phyloP scores from a whole-genome alignment of 768 basidiomycete species.

The Suillus decipiens region DNA sequence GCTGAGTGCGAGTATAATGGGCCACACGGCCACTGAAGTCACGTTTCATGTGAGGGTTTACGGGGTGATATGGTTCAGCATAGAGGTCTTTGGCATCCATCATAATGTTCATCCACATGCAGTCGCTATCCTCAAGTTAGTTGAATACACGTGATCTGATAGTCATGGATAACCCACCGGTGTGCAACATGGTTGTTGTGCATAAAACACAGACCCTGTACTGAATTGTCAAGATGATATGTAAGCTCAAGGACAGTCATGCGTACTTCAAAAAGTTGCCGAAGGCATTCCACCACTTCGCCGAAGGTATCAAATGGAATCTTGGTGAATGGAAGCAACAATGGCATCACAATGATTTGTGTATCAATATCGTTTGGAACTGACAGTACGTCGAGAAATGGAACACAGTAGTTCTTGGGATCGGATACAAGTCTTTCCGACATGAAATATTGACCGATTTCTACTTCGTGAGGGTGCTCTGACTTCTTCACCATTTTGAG shows the following conservation, averaged over 20 bases:
- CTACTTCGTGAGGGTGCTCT: conserved; percentile 29
- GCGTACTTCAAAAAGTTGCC: conserved; percentile 34
- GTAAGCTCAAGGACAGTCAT: not conserved
- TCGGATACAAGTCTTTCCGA: not conserved
- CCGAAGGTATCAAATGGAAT: conserved; percentile 34
- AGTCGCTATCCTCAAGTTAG: conserved; percentile 17
- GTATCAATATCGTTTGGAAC: conserved; percentile 15
- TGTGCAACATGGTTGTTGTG: conserved; percentile 18
- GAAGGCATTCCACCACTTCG: conserved; percentile 35
- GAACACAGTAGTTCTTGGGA: conserved; percentile 37
- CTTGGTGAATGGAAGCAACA: conserved; percentile 28
- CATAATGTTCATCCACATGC: conserved; percentile 34
- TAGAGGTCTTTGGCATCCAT: conserved; percentile 29
- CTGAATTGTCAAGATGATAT: not conserved
- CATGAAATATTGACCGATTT: conserved; percentile 29
- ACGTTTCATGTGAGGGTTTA: conserved; percentile 9
- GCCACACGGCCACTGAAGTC: conserved; percentile 26
- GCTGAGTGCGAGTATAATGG: conserved; percentile 30
- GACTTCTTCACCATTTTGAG: conserved; percentile 29
- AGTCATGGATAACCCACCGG: too few relatives aligned
- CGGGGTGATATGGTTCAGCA: conserved; percentile 29
- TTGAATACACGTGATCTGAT: too few relatives aligned
- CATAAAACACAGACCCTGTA: conserved; percentile 29
- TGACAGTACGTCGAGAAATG: conserved; percentile 26
- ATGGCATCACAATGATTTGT: conserved; percentile 36